A percentile compares a stretch with the other conserved stretches of the same genome.
Evolutionary conservation across 352 stramenopile species (phyloP).

Genomic region (Globisporangium heterothallicum): DNA sequence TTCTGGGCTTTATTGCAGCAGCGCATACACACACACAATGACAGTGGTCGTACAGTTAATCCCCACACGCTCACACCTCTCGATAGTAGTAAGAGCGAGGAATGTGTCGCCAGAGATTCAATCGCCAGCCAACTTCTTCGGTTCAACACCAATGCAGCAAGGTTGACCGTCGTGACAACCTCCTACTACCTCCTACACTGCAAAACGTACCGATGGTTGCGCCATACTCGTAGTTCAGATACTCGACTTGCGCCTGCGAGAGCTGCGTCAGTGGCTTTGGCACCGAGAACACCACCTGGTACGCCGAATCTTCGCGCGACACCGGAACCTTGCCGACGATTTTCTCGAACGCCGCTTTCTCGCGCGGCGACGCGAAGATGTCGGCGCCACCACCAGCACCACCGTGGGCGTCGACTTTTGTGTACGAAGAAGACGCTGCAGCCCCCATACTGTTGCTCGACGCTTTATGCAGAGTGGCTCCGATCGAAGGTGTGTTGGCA

Average conservation of each 20-base stretch:
- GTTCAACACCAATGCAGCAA: no score
- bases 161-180: no score
- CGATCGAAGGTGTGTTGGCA: no score
- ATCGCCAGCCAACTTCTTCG: no score
- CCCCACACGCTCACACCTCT: no score
- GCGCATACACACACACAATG: neutral
- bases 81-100: no score
- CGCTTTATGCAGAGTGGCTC: no score
- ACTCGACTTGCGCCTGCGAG: conserved; percentile 50
- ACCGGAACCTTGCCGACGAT: conserved; percentile 51
- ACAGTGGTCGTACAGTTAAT: neutral
- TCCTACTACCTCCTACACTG: no score
- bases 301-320: conserved; percentile 46
- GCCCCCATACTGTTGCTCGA: conserved; percentile 34
- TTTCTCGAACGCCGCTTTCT: conserved; percentile 67
- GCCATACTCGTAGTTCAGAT: conserved; percentile 58
- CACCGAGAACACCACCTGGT: conserved; percentile 36
- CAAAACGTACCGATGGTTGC: conserved; percentile 40
- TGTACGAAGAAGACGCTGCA: conserved; percentile 25
- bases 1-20: conserved; percentile 36
- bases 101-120: no score
- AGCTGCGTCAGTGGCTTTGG: conserved; percentile 42
- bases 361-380: conserved; percentile 42
- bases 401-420: conserved; percentile 12
- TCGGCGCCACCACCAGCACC: conserved; percentile 10